Evolutionary conservation across 305 asterid species (phyloP), one percentile per base, ranked within the genome.

Genomic region (Solanum hybrid): DNA sequence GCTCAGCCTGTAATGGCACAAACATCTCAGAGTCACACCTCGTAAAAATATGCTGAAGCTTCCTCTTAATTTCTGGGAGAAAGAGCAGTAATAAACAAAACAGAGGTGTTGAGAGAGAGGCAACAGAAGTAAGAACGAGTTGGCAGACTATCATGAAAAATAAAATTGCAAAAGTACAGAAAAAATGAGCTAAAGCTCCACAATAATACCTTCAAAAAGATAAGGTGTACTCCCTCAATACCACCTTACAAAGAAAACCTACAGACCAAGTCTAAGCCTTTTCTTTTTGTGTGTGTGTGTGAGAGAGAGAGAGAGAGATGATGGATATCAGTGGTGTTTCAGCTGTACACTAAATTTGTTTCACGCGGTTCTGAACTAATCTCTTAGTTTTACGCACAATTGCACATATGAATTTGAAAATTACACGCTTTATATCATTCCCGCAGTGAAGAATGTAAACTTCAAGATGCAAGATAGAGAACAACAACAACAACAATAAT

Each of bases 1-100:
- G 98, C 90, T 96, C 99, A 38, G 94, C 99, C 99, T 95, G 95
- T 89, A 88, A 89, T 82, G 78, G 82, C 13, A 90, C 70, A 45
- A 91, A 88, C 75, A 90, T 91, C 92, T 86, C 51, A 39, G 85
- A 81, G 77, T 84, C 76, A 51, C 87, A 41, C 26, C 73, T 27
- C 12, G 6, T 84, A 51, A 51, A 84, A 29, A 5, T 17, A 84
- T 29, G 87, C 38, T 29, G 41, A 51, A 51, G 75, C 41, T 51
- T 84, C 88, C 31, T 17, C 88, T 51, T 51, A 51, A 51, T 84
- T 84, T 84, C 76, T 20, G 31, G 26, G 27, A 84, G 26, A 84
- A 84, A 17, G 75, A 31, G 88, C 88, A 51, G 88, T 29, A 51
- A 65, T 29, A 31, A 29, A 31, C 17, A 51, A 31, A 84, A 84